Evolutionary conservation across 805 yeast genomes (phyloP), one percentile per base, ranked within the genome.

Genomic region (Lipomyces yamadae): DNA sequence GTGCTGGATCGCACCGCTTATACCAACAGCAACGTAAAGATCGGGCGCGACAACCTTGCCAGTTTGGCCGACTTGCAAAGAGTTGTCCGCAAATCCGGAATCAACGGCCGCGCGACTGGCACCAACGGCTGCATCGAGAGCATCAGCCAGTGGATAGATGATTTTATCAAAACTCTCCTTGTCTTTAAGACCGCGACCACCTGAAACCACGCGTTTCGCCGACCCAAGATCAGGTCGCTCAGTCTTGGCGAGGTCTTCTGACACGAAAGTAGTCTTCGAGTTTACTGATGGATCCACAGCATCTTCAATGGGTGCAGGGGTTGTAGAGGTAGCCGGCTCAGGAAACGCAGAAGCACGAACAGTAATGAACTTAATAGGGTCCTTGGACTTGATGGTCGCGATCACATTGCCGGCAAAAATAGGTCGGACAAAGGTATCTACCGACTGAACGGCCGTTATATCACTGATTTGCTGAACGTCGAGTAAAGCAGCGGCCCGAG

Each of bases 71-170:
- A 94, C 93, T 80, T 94, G 99, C 74, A 94, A 84, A 7, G 98
- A 92, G 81, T 94, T 95, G 76, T 95, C 98, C 76, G 96, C 92
- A 77, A 86, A 92, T 0, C 98, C 98, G 56, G 96, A 84, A 79
- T 94, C 99, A 32, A 95, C 99, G 42, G 98, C 99, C 24, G 98
- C 98, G 78, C 99, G 88, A 6, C 97, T 91, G 2, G 98, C 98
- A 75, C 99, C 99, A 60, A 94, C 89, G 63, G 97, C 98, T 1
- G 98, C 99, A 64, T 87, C 85, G 66, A 94, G 81, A 67, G 89
- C 84, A 65, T 86, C 87, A 6, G 98, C 98, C 71, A 94, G 82
- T 61, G 99, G 98, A 72, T 84, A 86, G 62, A 95, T 82, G 66
- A 91, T 72, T 63, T 83, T 76, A 64, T 91, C 96, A 78, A 94